Evolutionary conservation across 2,329 filamentous ascomycete genomes (phyloP).

Genomic region (Sclerotinia spermophila): DNA sequence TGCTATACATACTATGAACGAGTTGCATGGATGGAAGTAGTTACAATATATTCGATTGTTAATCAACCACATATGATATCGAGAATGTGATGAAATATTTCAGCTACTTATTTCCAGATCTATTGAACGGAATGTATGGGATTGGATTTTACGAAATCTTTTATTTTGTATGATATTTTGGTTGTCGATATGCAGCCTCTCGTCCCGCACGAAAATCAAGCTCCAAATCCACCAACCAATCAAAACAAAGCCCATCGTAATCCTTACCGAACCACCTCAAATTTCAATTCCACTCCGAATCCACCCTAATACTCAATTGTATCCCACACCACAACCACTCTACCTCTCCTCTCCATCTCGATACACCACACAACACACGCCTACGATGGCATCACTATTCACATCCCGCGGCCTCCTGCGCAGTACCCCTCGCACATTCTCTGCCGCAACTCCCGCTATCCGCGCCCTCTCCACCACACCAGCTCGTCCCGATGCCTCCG

Average conservation of each 20-base stretch:
- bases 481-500: slow-evolving; percentile 26
- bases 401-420: slow-evolving; percentile 69
- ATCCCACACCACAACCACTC: slow-evolving; percentile 13
- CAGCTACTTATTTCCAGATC: neutral
- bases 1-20: neutral
- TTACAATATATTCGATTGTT: neutral
- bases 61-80: neutral
- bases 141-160: neutral
- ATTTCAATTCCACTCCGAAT: slow-evolving; percentile 17
- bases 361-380: slow-evolving; percentile 16
- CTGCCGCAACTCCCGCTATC: slow-evolving; percentile 39
- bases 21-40: neutral
- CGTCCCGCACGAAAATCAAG: slow-evolving; percentile 12
- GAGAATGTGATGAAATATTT: neutral
- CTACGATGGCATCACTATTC: slow-evolving; percentile 63
- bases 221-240: slow-evolving; percentile 14
- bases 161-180: neutral
- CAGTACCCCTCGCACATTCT: slow-evolving; percentile 40
- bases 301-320: slow-evolving; percentile 18
- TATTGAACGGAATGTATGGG: neutral
- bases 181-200: neutral
- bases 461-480: slow-evolving; percentile 49
- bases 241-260: slow-evolving; percentile 18
- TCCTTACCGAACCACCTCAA: slow-evolving; percentile 17
- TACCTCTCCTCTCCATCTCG: slow-evolving; percentile 11